phyloP scores from a whole-genome alignment of 805 yeast genomes.

The Barnettozyma californica region DNA sequence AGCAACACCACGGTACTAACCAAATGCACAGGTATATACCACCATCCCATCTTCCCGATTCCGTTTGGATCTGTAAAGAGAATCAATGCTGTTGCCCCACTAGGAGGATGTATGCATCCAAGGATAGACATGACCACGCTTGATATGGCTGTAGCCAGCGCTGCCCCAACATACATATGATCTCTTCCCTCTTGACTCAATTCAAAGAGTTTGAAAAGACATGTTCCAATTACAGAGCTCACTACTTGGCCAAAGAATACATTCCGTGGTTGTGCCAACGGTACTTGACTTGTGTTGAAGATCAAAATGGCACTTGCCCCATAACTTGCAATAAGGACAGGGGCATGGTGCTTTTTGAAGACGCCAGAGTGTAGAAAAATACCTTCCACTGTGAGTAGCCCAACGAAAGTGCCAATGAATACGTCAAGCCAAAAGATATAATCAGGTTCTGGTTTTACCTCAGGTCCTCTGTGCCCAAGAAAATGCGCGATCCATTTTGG shows the following conservation, averaged over 20 bases:
- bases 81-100: slow-evolving; percentile 63
- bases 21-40: slow-evolving; percentile 53
- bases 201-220: slow-evolving; percentile 49
- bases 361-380: slow-evolving; percentile 35
- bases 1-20: slow-evolving; percentile 44
- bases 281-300: slow-evolving; percentile 50
- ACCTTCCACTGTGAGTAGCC: slow-evolving; percentile 41
- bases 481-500: slow-evolving; percentile 34
- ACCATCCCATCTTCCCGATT: slow-evolving; percentile 54
- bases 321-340: slow-evolving; percentile 47
- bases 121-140: slow-evolving; percentile 48
- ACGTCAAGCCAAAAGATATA: slow-evolving; percentile 42
- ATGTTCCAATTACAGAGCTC: slow-evolving; percentile 47
- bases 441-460: slow-evolving; percentile 24
- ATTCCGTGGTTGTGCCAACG: slow-evolving; percentile 63
- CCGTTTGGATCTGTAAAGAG: slow-evolving; percentile 41
- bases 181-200: slow-evolving; percentile 37
- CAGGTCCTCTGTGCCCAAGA: slow-evolving; percentile 34
- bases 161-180: slow-evolving; percentile 53
- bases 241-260: slow-evolving; percentile 51
- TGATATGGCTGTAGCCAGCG: slow-evolving; percentile 48
- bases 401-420: slow-evolving; percentile 40
- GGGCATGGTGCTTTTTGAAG: slow-evolving; percentile 37
- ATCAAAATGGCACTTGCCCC: slow-evolving; percentile 61
- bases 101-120: slow-evolving; percentile 65